Base-by-base conservation (phyloP, 306 rosid genomes). In the Castanea sativa region DNA sequence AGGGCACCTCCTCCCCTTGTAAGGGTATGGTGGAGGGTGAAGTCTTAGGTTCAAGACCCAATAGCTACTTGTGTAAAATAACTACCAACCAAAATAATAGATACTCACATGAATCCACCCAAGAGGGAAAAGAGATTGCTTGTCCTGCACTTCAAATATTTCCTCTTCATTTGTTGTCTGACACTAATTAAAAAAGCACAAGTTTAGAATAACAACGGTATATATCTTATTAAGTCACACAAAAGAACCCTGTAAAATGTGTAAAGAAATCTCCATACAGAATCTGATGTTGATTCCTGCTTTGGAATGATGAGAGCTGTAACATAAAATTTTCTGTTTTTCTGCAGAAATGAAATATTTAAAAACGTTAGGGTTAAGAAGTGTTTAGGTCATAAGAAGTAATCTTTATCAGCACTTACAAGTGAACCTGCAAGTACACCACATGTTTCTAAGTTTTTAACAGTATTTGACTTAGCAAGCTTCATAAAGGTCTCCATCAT, bases 41-140 rank as follows among this genome's bases (percentile, higher is more conserved):
- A 49, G 53, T 49, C 53, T 49, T 49, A 49, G 53, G 53, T 49
- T 49, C 53, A 49, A 49, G 53, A 49, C 53, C 53, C 45, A 41
- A 41, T 0, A 2, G 45, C 45, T 8, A 8, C 45, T 41, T 41
- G 45, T 8, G 45, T 41, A 41, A 41, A 41, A 41, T 41, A 41
- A 41, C 11, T 41, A 8, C 45, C 45, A 41, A 41, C 45, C 45
- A 2, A 41, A 41, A 41, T 41, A 41, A 45, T 70, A 18, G 29
- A 69, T 85, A 86, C 98, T 92, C 90, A 95, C 99, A 76, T 95
- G 99, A 77, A 94, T 94, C 99, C 99, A 94, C 51, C 99, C 99
- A 83, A 94, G 99, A 63, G 99, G 97, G 65, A 94, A 95, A 80
- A 95, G 97, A 71, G 99, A 95, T 69, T 77, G 88, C 81, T 87